Conservation (phyloP, 305 asterid species). For the Caryopteris hybrid region DNA sequence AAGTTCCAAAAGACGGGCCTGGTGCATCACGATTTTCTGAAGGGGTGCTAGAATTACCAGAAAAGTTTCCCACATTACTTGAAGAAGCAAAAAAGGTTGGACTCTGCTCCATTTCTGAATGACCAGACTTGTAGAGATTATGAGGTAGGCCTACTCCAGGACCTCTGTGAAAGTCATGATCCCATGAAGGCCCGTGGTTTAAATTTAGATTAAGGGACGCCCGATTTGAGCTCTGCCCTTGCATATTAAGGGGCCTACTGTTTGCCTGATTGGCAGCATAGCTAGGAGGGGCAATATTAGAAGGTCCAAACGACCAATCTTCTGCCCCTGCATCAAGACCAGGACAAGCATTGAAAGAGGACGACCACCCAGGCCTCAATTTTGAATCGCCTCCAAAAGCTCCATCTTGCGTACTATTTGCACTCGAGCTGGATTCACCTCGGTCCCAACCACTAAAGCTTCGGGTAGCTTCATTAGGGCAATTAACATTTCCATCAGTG, state of each 20-base stretch:
- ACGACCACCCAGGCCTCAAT: conserved; percentile 45
- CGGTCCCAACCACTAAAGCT: conserved; percentile 51
- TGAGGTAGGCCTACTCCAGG: conserved; percentile 30
- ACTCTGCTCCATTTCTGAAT: conserved; percentile 32
- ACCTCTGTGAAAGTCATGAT: conserved; percentile 28
- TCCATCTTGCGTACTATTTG: conserved; percentile 34
- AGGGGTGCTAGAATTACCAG: conserved; percentile 35
- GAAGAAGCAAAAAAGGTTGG: conserved; percentile 40
- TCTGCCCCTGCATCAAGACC: conserved; percentile 35
- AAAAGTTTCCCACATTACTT: conserved; percentile 33
- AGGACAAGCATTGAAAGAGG: conserved; percentile 38
- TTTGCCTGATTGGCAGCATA: conserved; percentile 11
- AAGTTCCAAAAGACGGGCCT: conserved; percentile 38
- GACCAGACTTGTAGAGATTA: conserved; percentile 28
- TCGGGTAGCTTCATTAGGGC: conserved; percentile 25
- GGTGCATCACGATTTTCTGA: conserved; percentile 36
- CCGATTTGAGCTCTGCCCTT: conserved; percentile 20
- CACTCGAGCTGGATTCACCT: conserved; percentile 72
- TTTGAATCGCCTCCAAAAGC: conserved; percentile 25
- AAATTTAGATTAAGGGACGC: conserved; percentile 30
- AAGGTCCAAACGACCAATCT: conserved; percentile 46
- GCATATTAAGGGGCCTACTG: conserved; percentile 10
- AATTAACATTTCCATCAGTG: conserved; percentile 25
- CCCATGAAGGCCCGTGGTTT: conserved; percentile 28
- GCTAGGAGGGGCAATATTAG: conserved; percentile 13